Percentiles rank a stretch among this genome's conserved stretches.
These are phyloP conservation scores for Delitschia confertaspora DNA, from an alignment of 495 filamentous ascomycete genomes.

Conservation along the genomic window DNA sequence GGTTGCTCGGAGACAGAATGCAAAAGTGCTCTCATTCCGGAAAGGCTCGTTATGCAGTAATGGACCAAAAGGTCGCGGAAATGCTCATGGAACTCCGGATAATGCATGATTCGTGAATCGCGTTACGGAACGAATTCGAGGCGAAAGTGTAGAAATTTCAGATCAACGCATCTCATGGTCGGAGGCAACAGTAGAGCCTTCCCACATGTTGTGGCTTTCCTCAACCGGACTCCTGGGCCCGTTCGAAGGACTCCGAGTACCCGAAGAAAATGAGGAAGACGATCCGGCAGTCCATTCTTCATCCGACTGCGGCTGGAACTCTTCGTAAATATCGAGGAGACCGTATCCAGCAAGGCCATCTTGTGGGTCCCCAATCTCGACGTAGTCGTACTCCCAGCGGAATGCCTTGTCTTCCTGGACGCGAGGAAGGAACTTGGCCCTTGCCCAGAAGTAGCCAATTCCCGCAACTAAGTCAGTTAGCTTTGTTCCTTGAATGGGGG, in stretches of 20 bases:
- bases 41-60: conserved; percentile 5
- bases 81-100: conserved; percentile 4
- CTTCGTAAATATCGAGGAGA: conserved; percentile 46
- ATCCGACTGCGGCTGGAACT: conserved; percentile 44
- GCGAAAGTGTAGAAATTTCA: neutral
- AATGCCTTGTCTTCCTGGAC: conserved; percentile 72
- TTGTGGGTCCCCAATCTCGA: conserved; percentile 61
- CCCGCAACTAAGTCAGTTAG: conserved; percentile 48
- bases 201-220: conserved; percentile 52
- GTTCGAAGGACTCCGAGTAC: conserved; percentile 23
- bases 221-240: conserved; percentile 50
- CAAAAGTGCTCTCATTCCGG: neutral
- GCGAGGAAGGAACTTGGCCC: conserved; percentile 70
- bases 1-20: no score
- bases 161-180: conserved; percentile 31
- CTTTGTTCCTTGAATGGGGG: neutral
- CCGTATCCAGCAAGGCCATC: conserved; percentile 50
- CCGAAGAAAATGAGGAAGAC: conserved; percentile 47
- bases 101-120: conserved; percentile 20
- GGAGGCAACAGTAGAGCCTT: conserved; percentile 48
- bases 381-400: conserved; percentile 93
- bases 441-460: conserved; percentile 69
- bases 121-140: conserved; percentile 1
- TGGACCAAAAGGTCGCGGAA: conserved; percentile 4
- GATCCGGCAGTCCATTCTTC: conserved; percentile 67